Conservation (phyloP, 1,284 basidiomycete genomes). For the Ustilago trichophora region DNA sequence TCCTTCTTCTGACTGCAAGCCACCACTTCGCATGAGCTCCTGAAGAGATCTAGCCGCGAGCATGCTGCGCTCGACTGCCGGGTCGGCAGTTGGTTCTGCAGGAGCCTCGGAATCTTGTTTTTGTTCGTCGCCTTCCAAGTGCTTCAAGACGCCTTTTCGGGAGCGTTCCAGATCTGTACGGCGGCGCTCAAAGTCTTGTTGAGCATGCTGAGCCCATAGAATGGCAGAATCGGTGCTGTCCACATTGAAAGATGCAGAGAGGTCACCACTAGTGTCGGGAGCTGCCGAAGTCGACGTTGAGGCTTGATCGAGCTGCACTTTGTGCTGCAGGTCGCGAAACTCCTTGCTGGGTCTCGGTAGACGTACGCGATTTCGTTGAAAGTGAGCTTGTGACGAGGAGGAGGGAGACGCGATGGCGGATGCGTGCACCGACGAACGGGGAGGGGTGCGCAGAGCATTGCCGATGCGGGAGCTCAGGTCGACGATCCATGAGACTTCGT, state of each 20-base stretch:
- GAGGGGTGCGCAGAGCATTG: constrained; percentile 21
- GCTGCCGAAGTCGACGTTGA: constrained; percentile 1
- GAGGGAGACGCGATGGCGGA: background rate
- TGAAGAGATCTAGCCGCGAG: constrained; percentile 36
- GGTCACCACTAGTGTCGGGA: background rate
- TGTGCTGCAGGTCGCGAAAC: constrained; percentile 31
- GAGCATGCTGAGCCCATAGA: constrained; percentile 38
- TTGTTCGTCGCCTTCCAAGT: background rate
- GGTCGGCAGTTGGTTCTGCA: constrained; percentile 4
- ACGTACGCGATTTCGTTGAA: constrained; percentile 20
- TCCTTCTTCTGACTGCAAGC: constrained; percentile 11
- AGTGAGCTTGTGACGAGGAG: constrained; percentile 5
- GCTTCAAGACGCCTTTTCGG: constrained; percentile 15
- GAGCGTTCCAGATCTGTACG: constrained; percentile 23
- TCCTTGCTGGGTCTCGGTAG: constrained; percentile 41
- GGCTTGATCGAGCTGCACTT: constrained; percentile 4
- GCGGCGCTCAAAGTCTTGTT: constrained; percentile 39
- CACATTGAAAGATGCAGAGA: background rate
- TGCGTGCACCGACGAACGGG: background rate
- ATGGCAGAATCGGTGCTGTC: constrained; percentile 14
- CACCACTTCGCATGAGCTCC: constrained; percentile 41
- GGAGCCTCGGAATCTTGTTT: background rate
- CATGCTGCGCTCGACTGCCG: constrained; percentile 37
- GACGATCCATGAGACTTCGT: constrained; percentile 44
- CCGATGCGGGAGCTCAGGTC: constrained; percentile 43